Conservation (phyloP, 1,139 yeast species). For the Kurtzmaniella quercitrusa region DNA sequence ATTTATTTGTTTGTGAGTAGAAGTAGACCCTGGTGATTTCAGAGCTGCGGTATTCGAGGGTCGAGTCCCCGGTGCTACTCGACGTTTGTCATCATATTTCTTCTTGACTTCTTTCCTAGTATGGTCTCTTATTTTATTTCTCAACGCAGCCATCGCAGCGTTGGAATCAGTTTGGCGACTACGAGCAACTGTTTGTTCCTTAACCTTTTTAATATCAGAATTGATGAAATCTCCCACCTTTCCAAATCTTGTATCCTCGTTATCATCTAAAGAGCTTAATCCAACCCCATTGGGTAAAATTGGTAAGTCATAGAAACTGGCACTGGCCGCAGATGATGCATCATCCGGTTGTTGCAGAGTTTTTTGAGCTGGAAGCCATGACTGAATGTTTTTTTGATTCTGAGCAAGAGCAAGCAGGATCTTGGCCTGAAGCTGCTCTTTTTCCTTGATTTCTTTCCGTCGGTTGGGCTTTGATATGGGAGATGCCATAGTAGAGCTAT, state of each 20-base stretch:
- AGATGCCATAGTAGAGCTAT: not conserved
- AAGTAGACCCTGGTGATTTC: not conserved
- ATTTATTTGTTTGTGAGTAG: not conserved
- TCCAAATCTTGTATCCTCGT: conserved; percentile 2
- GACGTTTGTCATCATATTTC: conserved; percentile 3
- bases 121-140: conserved; percentile 40
- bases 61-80: no score
- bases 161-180: conserved; percentile 12
- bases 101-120: conserved; percentile 17
- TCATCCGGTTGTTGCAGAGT: conserved; percentile 3
- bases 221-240: conserved; percentile 32
- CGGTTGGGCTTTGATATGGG: conserved; percentile 12
- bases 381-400: conserved; percentile 31
- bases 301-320: conserved; percentile 35
- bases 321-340: conserved; percentile 2
- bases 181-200: conserved; percentile 12
- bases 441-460: conserved; percentile 42
- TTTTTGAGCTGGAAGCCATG: conserved; percentile 34
- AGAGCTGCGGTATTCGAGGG: conserved; percentile 3
- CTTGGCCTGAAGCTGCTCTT: conserved; percentile 46
- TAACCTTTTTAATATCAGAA: conserved; percentile 2
- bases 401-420: conserved; percentile 42
- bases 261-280: conserved; percentile 19
- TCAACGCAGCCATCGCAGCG: conserved; percentile 41
- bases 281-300: conserved; percentile 46